Conservation (phyloP, 176 grass and related monocot species). For the Oryza glumipatula region DNA sequence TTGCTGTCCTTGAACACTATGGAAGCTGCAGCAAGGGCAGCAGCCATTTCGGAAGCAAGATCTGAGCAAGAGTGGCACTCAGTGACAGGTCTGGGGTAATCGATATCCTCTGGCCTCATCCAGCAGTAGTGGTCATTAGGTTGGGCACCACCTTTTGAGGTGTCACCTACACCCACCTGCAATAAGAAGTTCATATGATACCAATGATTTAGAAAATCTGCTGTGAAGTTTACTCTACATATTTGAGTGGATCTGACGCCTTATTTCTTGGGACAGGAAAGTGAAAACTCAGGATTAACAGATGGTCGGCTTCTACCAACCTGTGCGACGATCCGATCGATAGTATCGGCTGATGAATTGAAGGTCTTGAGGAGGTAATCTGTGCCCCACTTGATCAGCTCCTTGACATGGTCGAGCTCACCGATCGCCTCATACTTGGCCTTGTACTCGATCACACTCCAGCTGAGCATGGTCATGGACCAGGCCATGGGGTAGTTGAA, state of each 20-base stretch:
- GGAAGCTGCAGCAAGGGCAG: conserved; percentile 85
- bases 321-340: conserved; percentile 74
- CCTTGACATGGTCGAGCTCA: conserved; percentile 78
- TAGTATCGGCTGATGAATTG: conserved; percentile 84
- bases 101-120: conserved; percentile 83
- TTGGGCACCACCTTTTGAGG: conserved; percentile 62
- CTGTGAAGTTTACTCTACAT: conserved; percentile 1
- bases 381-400: conserved; percentile 85
- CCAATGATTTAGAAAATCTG: neutral
- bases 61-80: conserved; percentile 88
- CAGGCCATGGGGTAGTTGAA: conserved; percentile 97
- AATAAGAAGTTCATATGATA: conserved; percentile 33
- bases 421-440: conserved; percentile 83
- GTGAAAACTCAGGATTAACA: neutral
- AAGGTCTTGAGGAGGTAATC: conserved; percentile 94
- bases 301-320: conserved; percentile 36
- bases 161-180: conserved; percentile 83
- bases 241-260: conserved; percentile 25
- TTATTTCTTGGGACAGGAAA: neutral
- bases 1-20: conserved; percentile 95
- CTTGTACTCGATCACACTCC: conserved; percentile 91
- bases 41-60: conserved; percentile 86
- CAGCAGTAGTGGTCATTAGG: conserved; percentile 95
- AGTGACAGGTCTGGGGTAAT: conserved; percentile 74
- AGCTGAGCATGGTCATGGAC: conserved; percentile 98